phyloP scores from a whole-genome alignment of 306 rosid species.

The Prunus campanulata region DNA sequence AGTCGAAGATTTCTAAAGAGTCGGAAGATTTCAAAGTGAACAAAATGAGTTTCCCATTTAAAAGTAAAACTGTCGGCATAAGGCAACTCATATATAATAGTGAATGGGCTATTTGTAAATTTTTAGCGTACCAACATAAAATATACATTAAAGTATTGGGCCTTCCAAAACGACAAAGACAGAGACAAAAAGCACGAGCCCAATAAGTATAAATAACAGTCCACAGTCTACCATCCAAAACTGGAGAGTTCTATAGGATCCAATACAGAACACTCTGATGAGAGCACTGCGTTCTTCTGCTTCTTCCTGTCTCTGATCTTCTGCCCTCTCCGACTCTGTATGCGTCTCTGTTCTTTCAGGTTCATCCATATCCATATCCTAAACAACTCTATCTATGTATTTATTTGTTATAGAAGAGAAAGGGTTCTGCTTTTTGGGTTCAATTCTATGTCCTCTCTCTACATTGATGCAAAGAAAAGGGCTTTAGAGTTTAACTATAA shows the following conservation, averaged over 20 bases:
- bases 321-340: background rate
- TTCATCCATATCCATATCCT: background rate
- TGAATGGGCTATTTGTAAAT: too few species aligned
- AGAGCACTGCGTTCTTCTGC: background rate
- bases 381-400: background rate
- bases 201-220: background rate
- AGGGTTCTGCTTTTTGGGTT: background rate
- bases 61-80: too few species aligned
- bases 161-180: background rate
- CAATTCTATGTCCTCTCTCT: background rate
- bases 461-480: background rate
- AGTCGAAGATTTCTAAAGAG: too few species aligned
- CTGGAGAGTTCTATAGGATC: background rate
- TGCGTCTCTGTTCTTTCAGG: conserved; percentile 1
- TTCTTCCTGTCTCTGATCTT: background rate
- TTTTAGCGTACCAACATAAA: too few species aligned
- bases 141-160: background rate
- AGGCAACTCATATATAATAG: too few species aligned
- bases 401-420: background rate
- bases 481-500: background rate
- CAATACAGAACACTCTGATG: background rate
- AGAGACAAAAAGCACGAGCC: background rate
- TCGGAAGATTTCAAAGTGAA: too few species aligned
- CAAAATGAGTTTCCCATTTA: too few species aligned
- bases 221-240: background rate